Base-by-base conservation (phyloP, 2,329 filamentous ascomycete genomes). In the Hypoxylon sp. region DNA sequence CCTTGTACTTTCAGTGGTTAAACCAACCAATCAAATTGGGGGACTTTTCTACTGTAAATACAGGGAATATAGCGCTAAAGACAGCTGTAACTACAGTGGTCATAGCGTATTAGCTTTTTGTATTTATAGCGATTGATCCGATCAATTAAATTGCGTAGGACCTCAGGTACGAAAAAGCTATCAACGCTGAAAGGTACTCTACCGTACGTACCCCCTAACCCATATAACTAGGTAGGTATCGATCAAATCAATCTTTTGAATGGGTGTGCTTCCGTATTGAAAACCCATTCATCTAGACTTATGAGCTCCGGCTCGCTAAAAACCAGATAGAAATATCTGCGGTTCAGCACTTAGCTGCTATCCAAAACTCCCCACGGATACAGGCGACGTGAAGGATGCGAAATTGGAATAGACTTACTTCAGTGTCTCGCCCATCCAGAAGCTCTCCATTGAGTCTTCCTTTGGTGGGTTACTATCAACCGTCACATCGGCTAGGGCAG, bases 371-470 rank as follows among this genome's bases (percentile, higher is more conserved):
- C 1, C 38, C 38, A 19, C 19, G 11, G 11, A 19, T 19, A 41
- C 6, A 19, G 7, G 17, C 17, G 10, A 45, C 32, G 13, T 5
- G 34, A 60, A 38, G 46, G 5, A n/a, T 2, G 51, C 11, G 19
- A 17, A 11, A 13, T 32, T 30, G 17, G n/a, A n/a, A 14, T 17
- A 7, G 28, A 69, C 71, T 67, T 65, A 73, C 71, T 75, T 75
- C 9, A 75, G 56, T 5, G 73, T 75, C 67, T 75, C 72, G n/a
- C 68, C 71, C 65, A 74, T 65, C 73, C 73, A 74, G 53, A 69
- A 70, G 28, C 68, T 66, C 65, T 75, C 75, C 74, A 77, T 77
- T 7, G 74, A 75, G 50, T 76, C 73, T 9, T 32, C 56, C 65
- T 69, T 65, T n/a, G 41, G 55, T 2, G 70, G 62, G 14, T 67